Evolutionary conservation across 2,329 filamentous ascomycete species (phyloP), one percentile per base, ranked within the genome.

Genomic region (Stemphylium lycopersici): DNA sequence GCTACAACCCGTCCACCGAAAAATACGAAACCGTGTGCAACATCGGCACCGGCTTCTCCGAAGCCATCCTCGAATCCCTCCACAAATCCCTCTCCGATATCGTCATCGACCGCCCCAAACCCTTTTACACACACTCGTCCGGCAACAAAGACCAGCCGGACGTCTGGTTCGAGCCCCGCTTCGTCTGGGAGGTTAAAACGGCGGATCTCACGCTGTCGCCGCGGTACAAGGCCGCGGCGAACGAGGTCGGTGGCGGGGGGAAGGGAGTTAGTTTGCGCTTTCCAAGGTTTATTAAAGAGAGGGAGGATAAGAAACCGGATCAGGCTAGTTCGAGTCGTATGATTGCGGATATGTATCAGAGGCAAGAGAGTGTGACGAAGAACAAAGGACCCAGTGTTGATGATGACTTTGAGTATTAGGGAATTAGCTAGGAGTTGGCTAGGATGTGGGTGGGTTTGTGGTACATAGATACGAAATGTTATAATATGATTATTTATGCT

Each of bases 181-280:
- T 89, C 67, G 95, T 99, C 1, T 99, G 95, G 95, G 95, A 99
- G 77, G 93, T 99, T 65, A 96, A 93, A 80, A 96, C 93, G 11
- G 95, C 95, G 1, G 95, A 99, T 80, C 77, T 99, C 66, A 98
- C 95, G 1, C 83, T 99, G 18, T 93, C 89, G 64, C 95, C 95
- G 22, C 83, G 93, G 34, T 99, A 99, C 78, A 91, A 93, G 77
- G 95, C 95, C n/a, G 95, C 90, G 0, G 86, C 85, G 41, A 87
- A 89, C 64, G 91, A 96, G 71, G 87, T 93, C 6, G 83, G 83
- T 0, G 80, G 88, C 29, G 88, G 87, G 74, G 84, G 83, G 12
- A 88, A 87, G 69, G 95, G 95, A 2, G 90, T 99, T 66, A 93
- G 89, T 69, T 79, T 99, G 62, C 83, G 95, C 6, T 99, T 99